Conservation (phyloP, 2,329 filamentous ascomycete genomes). For the Grosmannia serpens region DNA sequence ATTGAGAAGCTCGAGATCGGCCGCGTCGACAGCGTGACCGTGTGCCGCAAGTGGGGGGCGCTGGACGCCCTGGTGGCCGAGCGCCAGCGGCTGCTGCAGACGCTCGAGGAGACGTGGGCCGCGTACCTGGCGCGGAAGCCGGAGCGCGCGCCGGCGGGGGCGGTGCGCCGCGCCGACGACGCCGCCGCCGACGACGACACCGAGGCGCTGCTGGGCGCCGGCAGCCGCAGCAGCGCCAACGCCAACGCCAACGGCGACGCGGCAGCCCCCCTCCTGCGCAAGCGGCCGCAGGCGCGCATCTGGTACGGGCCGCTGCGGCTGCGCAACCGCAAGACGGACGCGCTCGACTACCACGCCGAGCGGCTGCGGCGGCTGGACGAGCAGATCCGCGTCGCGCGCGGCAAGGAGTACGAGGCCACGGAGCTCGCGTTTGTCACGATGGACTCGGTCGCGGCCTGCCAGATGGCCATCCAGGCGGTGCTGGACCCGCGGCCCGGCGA, state of each 20-base stretch:
- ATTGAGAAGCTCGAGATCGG: conserved; percentile 84
- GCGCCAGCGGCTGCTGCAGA: conserved; percentile 53
- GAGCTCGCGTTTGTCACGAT: conserved; percentile 93
- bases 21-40: conserved; percentile 72
- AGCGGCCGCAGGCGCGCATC: conserved; percentile 57
- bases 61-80: conserved; percentile 64
- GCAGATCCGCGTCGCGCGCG: conserved; percentile 56
- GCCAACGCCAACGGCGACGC: conserved; percentile 21
- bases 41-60: conserved; percentile 79
- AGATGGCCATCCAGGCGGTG: conserved; percentile 93
- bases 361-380: conserved; percentile 70
- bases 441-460: conserved; percentile 83
- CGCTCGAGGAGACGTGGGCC: conserved; percentile 76
- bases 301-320: conserved; percentile 70
- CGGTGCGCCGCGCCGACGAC: not conserved
- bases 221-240: not conserved
- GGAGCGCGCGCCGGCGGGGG: conserved; percentile 10
- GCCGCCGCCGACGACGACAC: conserved; percentile 13
- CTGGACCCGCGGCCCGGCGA: conserved; percentile 82
- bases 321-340: conserved; percentile 64
- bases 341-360: conserved; percentile 90
- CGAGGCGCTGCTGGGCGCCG: conserved; percentile 42
- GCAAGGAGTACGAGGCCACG: conserved; percentile 64
- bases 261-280: conserved; percentile 24
- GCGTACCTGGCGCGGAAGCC: conserved; percentile 53